Base-by-base conservation (phyloP, 768 basidiomycete genomes). In the Nidularia sp. region DNA sequence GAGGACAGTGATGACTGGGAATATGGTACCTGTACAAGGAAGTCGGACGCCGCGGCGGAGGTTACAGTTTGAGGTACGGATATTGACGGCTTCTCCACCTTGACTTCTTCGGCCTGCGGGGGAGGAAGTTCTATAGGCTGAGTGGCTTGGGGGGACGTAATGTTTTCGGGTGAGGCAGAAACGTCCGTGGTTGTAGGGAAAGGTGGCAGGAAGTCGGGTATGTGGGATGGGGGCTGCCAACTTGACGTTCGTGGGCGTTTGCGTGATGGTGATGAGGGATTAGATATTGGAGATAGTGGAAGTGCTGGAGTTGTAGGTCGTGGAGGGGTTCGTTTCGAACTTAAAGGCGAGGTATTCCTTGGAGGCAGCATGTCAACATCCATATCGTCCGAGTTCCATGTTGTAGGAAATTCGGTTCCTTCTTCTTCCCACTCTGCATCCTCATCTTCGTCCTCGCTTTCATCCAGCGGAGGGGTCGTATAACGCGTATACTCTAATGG, bases 21-120 rank as follows among this genome's bases (percentile, higher is more conserved):
- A 60, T 92, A 92, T 3, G 89, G 86, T 1, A 90, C 79, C 60
- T 83, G 81, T 8, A 85, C 78, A 25, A 84, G 71, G 53, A 88
- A 87, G 64, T 91, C 86, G 2, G 88, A 83, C 1, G 84, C 76
- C 2, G 78, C 71, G 55, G 79, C 59, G 57, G 77, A 63, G 48
- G 82, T 66, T 61, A 84, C 44, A 49, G 74, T 73, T 53, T 73
- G 70, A 0, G 70, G 60, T 33, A 72, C 59, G 1, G 81, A 74
- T 6, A 77, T 64, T 36, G 76, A 58, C 3, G 69, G 63, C 51
- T 72, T 73, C 33, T 75, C 72, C 29, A 65, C 53, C 57, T 66
- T 63, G 56, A 67, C 55, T 57, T 57, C 61, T 60, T 73, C 60
- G 58, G 71, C 45, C 51, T 70, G 66, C 36, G 62, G 34, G 8